Evolutionary conservation across 2,329 filamentous ascomycete species (phyloP).

Genomic region (Juglanconis juglandina): DNA sequence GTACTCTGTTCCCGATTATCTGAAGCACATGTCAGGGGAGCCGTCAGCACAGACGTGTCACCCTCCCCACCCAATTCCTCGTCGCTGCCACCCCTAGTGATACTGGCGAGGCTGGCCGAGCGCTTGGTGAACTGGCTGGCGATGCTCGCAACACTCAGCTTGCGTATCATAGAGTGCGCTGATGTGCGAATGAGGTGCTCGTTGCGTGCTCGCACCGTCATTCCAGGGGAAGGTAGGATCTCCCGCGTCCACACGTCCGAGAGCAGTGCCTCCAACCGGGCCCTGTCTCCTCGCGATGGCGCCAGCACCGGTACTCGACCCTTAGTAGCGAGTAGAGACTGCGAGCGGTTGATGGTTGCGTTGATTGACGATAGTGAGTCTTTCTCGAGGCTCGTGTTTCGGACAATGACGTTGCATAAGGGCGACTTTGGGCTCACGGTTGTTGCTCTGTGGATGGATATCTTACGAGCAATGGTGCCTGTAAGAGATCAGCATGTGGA

Average conservation of each 20-base stretch:
- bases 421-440: slow-evolving; percentile 68
- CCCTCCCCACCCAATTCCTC: slow-evolving; percentile 25
- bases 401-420: slow-evolving; percentile 76
- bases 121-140: slow-evolving; percentile 72
- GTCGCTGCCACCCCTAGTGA: slow-evolving; percentile 27
- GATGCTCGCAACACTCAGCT: slow-evolving; percentile 79
- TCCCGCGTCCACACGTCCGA: slow-evolving; percentile 83
- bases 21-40: not conserved
- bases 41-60: not conserved
- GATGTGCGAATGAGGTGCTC: slow-evolving; percentile 72
- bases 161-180: slow-evolving; percentile 84
- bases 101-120: slow-evolving; percentile 53
- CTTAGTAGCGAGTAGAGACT: slow-evolving; percentile 70
- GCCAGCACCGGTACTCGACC: slow-evolving; percentile 66
- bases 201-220: slow-evolving; percentile 61
- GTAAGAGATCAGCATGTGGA: slow-evolving; percentile 6
- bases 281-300: slow-evolving; percentile 70
- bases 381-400: slow-evolving; percentile 72
- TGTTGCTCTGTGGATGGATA: slow-evolving; percentile 76
- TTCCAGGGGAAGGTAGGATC: slow-evolving; percentile 76
- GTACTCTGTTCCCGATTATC: not conserved
- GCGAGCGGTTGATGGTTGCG: slow-evolving; percentile 68
- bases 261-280: slow-evolving; percentile 70
- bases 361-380: slow-evolving; percentile 44
- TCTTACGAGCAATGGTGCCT: slow-evolving; percentile 62